These are phyloP conservation scores for Beauveria asiatica DNA, from an alignment of 2,329 filamentous ascomycete genomes.

Conservation along the genomic window DNA sequence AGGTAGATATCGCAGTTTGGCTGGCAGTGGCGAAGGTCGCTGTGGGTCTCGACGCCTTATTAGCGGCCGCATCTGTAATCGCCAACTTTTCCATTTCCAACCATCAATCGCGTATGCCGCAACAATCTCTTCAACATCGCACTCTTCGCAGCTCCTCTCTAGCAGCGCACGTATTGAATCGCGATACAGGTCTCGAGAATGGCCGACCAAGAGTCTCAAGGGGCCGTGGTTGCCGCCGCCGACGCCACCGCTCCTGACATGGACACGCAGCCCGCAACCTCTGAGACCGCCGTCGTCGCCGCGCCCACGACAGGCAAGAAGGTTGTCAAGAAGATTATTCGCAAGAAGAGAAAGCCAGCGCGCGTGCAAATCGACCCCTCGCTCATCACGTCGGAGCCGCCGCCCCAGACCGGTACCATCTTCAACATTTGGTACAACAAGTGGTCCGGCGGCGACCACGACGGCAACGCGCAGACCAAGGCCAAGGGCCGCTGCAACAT, in stretches of 20 bases:
- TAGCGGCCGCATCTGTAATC: not conserved
- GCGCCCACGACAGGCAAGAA: constrained; percentile 47
- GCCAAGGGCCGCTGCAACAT: constrained; percentile 85
- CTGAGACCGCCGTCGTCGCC: constrained; percentile 32
- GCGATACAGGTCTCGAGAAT: constrained; percentile 15
- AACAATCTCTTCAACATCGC: not conserved
- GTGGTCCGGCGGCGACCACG: constrained; percentile 90
- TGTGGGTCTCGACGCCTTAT: no score
- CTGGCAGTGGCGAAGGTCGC: no score
- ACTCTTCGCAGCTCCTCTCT: not conserved
- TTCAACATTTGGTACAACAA: constrained; percentile 99
- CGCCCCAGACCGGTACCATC: constrained; percentile 85
- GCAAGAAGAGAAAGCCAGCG: constrained; percentile 83
- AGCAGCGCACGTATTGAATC: not conserved
- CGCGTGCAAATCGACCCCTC: constrained; percentile 84
- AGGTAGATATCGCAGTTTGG: no score
- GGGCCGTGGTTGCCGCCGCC: constrained; percentile 17
- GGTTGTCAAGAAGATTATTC: constrained; percentile 76
- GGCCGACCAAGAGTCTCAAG: constrained; percentile 24
- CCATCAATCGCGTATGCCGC: not conserved
- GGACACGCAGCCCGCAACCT: constrained; percentile 23
- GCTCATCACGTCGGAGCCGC: constrained; percentile 72
- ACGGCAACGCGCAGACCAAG: constrained; percentile 78
- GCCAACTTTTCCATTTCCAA: not conserved
- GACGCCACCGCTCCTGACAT: constrained; percentile 14